Evolutionary conservation across 1,284 basidiomycete species (phyloP), one percentile per base, ranked within the genome.

Genomic region (Apiotrichum siamense): DNA sequence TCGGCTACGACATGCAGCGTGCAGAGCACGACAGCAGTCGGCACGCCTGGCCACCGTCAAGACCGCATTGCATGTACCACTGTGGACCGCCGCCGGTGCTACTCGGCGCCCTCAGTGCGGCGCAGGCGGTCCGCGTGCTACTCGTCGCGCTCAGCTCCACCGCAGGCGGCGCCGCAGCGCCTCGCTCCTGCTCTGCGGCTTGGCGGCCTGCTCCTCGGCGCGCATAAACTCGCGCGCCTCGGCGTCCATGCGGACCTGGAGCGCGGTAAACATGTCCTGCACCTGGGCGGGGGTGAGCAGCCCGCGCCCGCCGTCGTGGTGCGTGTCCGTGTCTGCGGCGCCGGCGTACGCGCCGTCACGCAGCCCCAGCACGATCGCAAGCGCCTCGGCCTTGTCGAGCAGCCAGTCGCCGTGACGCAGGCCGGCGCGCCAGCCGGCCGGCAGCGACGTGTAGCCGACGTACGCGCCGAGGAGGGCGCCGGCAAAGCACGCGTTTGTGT

Each of bases 381-480:
- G 15, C 6, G 39, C 47, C 44, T 52, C 40, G 2, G 40, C 50
- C 21, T 52, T 56, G 20, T 21, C 17, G 6, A 38, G 21, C 4
- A 56, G 47, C 54, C 54, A 56, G 17, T 35, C 13, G 5, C 44
- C 44, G 31, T 49, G 44, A 7, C 12, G 44, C 17, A 56, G 38
- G 1, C 50, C 50, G 17, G 38, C 47, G n/a, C 44, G 44, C 54
- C 54, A 56, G n/a, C 31, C 38, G 3, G 40, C 18, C 1, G 54
- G 54, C 4, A 56, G 44, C 3, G 47, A 38, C 10, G 21, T 21
- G 31, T 52, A 56, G 2, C 50, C 54, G 2, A 49, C 21, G n/a
- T 49, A 56, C 3, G 54, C 54, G 20, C 54, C 54, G 20, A 56
- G 50, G 9, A 56, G 37, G 7, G 54, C 50, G 20, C 54, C 54